Conservation (phyloP, 108 stramenopile species). For the Cyclotella baltica region DNA sequence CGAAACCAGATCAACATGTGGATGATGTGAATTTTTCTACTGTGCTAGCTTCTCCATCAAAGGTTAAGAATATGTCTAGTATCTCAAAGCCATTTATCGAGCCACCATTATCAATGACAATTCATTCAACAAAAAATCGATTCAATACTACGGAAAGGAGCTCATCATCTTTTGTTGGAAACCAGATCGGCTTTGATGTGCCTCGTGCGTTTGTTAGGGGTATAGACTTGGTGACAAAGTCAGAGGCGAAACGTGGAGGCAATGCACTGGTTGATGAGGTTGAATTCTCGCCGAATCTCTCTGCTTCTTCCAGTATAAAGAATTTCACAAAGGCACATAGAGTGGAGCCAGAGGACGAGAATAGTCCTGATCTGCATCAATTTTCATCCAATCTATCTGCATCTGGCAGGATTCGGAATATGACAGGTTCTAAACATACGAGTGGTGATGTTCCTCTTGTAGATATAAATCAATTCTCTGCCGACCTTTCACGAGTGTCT, state of each 20-base stretch:
- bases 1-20: neutral
- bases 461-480: neutral
- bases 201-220: neutral
- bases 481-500: conserved; percentile 10
- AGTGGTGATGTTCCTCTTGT: conserved; percentile 1
- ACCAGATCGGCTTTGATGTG: conserved; percentile 6
- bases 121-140: conserved; percentile 5
- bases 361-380: neutral
- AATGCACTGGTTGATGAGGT: neutral
- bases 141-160: conserved; percentile 11
- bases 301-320: neutral
- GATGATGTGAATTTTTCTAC: neutral
- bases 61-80: neutral
- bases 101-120: conserved; percentile 4
- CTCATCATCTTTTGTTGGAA: conserved; percentile 5
- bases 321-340: neutral
- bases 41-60: conserved; percentile 1
- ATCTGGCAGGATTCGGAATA: neutral
- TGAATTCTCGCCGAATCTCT: conserved; percentile 6
- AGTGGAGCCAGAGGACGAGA: neutral
- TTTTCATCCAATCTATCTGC: neutral
- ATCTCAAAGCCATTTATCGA: neutral
- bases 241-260: conserved; percentile 6
- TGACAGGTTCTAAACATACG: too few species aligned
- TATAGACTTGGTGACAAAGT: conserved; percentile 6